phyloP scores from a whole-genome alignment of 1,139 yeast species.

The Lodderomyces theae region DNA sequence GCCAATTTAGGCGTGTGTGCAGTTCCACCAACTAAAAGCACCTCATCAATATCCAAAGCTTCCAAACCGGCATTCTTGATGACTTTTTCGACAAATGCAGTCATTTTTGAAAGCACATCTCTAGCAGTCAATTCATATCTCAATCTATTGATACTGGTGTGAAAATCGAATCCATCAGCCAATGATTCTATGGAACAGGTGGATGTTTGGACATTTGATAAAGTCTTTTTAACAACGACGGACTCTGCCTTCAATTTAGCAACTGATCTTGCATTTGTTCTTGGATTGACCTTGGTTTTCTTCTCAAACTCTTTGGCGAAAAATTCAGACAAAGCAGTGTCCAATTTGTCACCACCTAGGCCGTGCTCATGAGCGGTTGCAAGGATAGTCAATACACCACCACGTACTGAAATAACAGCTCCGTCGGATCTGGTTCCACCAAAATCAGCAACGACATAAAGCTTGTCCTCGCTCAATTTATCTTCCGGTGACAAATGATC shows the following conservation, averaged over 20 bases:
- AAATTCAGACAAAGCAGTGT: slow-evolving; percentile 73
- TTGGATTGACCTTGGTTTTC: slow-evolving; percentile 80
- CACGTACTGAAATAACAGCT: slow-evolving; percentile 89
- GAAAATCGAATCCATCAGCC: slow-evolving; percentile 92
- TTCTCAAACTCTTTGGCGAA: slow-evolving; percentile 94
- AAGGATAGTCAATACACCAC: slow-evolving; percentile 86
- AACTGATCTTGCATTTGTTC: slow-evolving; percentile 74
- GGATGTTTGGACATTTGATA: slow-evolving; percentile 85
- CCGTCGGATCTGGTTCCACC: slow-evolving; percentile 98
- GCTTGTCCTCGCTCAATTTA: slow-evolving; percentile 63
- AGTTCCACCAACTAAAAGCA: slow-evolving; percentile 89
- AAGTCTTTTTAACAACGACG: slow-evolving; percentile 83
- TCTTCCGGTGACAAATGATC: slow-evolving; percentile 65
- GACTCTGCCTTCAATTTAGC: slow-evolving; percentile 89
- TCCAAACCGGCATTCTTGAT: slow-evolving; percentile 84
- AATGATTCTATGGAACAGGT: slow-evolving; percentile 93
- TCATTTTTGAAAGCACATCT: slow-evolving; percentile 71
- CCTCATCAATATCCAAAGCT: slow-evolving; percentile 84
- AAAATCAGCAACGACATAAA: slow-evolving; percentile 90
- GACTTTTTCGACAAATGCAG: slow-evolving; percentile 69
- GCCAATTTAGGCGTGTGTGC: slow-evolving; percentile 92
- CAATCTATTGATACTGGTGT: slow-evolving; percentile 88
- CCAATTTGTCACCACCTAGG: slow-evolving; percentile 87
- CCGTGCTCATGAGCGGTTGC: slow-evolving; percentile 82
- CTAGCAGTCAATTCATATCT: slow-evolving; percentile 89